Evolutionary conservation across 2,329 filamentous ascomycete species (phyloP).

Genomic region (Ustilaginoidea virens): DNA sequence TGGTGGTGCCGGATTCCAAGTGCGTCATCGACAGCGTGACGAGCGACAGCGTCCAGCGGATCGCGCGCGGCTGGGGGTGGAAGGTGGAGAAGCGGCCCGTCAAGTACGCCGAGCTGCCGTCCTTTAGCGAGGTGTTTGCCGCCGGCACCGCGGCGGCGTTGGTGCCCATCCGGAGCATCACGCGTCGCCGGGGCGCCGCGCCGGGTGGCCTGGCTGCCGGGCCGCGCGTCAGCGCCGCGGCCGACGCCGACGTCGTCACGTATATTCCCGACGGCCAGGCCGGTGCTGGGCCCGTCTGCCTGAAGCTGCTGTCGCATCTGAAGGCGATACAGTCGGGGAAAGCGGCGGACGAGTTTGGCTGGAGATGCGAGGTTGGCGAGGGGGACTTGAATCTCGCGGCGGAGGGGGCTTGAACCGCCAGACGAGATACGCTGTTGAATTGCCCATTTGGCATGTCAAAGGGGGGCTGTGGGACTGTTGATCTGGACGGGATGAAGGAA

Average conservation of each 20-base stretch:
- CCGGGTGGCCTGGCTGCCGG: constrained; percentile 14
- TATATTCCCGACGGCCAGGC: constrained; percentile 41
- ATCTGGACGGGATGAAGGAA: no score
- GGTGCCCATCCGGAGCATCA: constrained; percentile 85
- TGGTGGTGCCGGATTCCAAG: constrained; percentile 77
- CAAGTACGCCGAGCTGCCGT: constrained; percentile 40
- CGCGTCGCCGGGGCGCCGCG: constrained; percentile 33
- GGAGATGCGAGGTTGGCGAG: constrained; percentile 38
- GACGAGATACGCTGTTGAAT: constrained; percentile 15
- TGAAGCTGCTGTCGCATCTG: constrained; percentile 58
- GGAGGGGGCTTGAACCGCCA: constrained; percentile 8
- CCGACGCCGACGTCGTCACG: constrained; percentile 30
- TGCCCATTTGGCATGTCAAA: no score
- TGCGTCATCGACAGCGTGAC: constrained; percentile 83
- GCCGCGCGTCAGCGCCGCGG: constrained; percentile 22
- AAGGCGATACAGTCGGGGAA: constrained; percentile 79
- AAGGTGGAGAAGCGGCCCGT: constrained; percentile 63
- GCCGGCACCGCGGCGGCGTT: constrained; percentile 84
- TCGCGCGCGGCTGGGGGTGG: constrained; percentile 70
- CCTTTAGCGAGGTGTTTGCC: constrained; percentile 63
- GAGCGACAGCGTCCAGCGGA: constrained; percentile 59
- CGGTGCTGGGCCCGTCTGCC: constrained; percentile 58
- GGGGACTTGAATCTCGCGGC: constrained; percentile 26
- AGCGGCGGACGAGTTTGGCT: constrained; percentile 60
- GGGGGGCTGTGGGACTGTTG: background rate